phyloP scores from a whole-genome alignment of 1,139 yeast species.

The Tardiomyces digboiensis region DNA sequence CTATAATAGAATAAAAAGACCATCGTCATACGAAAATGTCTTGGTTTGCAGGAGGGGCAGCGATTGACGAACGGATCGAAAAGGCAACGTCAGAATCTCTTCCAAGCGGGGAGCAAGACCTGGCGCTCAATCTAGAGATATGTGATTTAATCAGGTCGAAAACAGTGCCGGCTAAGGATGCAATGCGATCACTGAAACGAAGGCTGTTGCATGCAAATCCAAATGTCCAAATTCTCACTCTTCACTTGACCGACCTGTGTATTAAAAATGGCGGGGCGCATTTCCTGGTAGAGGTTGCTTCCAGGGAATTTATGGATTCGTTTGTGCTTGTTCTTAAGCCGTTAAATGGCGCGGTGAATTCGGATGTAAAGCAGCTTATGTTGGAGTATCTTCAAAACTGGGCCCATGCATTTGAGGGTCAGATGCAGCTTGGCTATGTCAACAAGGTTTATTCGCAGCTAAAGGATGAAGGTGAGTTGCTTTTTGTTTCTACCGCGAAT shows the following conservation, averaged over 20 bases:
- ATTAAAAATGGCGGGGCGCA: constrained; percentile 91
- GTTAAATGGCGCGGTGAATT: constrained; percentile 27
- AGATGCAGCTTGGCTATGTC: constrained; percentile 58
- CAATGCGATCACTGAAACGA: constrained; percentile 75
- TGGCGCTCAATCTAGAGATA: constrained; percentile 71
- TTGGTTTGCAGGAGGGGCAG: background rate
- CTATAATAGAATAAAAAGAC: background rate
- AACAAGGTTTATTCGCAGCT: constrained; percentile 52
- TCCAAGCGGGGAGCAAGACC: constrained; percentile 87
- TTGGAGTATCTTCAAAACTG: constrained; percentile 66
- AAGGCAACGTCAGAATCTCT: constrained; percentile 84
- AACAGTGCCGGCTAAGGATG: constrained; percentile 70
- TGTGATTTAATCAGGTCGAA: constrained; percentile 85
- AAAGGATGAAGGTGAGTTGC: constrained; percentile 34
- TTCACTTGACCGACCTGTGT: constrained; percentile 76
- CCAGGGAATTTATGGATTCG: constrained; percentile 78
- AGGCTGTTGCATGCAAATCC: constrained; percentile 62
- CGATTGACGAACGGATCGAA: constrained; percentile 53
- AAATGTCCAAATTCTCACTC: constrained; percentile 62
- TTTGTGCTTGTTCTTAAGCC: constrained; percentile 29
- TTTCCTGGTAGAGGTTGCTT: constrained; percentile 67
- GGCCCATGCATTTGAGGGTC: constrained; percentile 64
- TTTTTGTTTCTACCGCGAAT: too few species aligned
- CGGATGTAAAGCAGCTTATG: constrained; percentile 49
- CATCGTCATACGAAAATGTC: too few species aligned